Evolutionary conservation across 2,329 filamentous ascomycete species (phyloP).

Genomic region (Botryosphaeria dothidea): DNA sequence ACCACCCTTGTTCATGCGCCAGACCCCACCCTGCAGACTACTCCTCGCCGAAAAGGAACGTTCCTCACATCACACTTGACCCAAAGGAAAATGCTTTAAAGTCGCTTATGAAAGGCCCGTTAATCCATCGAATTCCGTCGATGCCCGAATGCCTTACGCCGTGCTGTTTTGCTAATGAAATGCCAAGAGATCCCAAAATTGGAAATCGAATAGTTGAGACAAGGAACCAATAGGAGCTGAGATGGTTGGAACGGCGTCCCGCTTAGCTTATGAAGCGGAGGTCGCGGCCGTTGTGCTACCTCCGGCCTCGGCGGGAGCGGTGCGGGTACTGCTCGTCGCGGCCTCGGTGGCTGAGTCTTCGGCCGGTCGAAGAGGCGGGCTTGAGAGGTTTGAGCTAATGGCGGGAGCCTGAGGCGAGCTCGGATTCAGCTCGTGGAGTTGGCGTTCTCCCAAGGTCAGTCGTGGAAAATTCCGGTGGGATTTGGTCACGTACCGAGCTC

Average conservation of each 20-base stretch:
- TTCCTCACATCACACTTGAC: not conserved
- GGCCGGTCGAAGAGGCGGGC: slow-evolving; percentile 22
- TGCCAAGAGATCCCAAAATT: not conserved
- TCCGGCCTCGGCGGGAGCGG: slow-evolving; percentile 8
- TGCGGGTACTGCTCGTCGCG: not conserved
- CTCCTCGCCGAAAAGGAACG: not conserved
- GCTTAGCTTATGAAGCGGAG: not conserved
- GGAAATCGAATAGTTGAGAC: not conserved
- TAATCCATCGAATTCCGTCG: not conserved
- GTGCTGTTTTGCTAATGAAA: slow-evolving; percentile 7
- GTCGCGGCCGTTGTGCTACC: not conserved
- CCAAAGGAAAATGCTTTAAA: not conserved
- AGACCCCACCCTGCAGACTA: not conserved
- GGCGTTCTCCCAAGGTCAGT: slow-evolving; percentile 30
- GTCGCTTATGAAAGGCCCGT: not conserved
- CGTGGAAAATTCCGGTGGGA: slow-evolving; percentile 7
- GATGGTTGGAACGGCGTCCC: not conserved
- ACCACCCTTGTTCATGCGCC: not conserved
- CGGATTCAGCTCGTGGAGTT: slow-evolving; percentile 35
- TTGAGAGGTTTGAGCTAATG: slow-evolving; percentile 29
- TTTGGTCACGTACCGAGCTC: slow-evolving; percentile 61
- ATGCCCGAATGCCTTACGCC: not conserved
- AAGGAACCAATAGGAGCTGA: not conserved
- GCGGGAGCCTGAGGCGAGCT: slow-evolving; percentile 34
- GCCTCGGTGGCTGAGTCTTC: not conserved